These are phyloP conservation scores for Saccharum spontaneum DNA, from an alignment of 176 grass and related monocot genomes.

Conservation along the genomic window DNA sequence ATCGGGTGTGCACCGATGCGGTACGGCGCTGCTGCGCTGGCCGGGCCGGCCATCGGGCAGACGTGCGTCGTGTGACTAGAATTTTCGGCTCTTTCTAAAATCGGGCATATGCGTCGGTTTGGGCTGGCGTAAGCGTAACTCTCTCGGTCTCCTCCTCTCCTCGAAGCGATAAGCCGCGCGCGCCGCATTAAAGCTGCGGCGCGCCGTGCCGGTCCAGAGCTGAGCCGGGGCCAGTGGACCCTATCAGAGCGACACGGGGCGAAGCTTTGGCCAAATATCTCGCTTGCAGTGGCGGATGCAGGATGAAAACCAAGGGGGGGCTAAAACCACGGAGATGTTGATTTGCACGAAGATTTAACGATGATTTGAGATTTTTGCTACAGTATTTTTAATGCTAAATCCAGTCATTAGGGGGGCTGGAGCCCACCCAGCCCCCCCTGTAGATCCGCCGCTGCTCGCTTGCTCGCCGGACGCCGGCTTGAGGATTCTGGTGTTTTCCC, in stretches of 20 bases:
- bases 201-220: neutral
- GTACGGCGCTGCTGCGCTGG: slow-evolving; percentile 19
- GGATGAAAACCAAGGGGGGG: too few species aligned
- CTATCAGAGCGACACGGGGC: neutral
- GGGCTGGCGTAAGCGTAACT: neutral
- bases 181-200: slow-evolving; percentile 10
- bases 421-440: too few species aligned
- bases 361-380: too few species aligned
- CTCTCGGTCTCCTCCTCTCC: neutral
- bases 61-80: neutral
- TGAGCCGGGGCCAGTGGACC: neutral
- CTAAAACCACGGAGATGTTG: too few species aligned
- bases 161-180: neutral
- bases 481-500: neutral
- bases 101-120: slow-evolving; percentile 19
- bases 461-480: too few species aligned
- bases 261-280: too few species aligned
- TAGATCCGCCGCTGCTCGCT: too few species aligned
- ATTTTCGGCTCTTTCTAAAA: slow-evolving; percentile 33
- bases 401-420: too few species aligned
- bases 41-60: slow-evolving; percentile 8
- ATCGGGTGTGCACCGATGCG: neutral
- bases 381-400: too few species aligned
- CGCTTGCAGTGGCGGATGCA: too few species aligned
- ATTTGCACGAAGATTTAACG: too few species aligned